Evolutionary conservation across 164 flowering plant species (phyloP).

Genomic region (Tetracentron sinense): DNA sequence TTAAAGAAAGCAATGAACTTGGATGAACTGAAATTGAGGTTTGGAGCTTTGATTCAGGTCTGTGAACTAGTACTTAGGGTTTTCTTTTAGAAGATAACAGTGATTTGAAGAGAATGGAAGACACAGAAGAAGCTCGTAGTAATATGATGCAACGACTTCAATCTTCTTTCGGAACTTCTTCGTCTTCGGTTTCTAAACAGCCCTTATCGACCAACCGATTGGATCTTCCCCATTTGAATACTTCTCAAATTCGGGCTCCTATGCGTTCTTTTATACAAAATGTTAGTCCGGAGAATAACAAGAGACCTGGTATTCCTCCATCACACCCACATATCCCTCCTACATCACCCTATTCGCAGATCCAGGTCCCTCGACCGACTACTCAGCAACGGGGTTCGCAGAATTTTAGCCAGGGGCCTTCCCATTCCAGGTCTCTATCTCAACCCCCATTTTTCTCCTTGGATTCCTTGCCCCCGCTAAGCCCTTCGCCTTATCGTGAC

Average conservation of each 20-base stretch:
- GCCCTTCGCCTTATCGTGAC: slow-evolving; percentile 69
- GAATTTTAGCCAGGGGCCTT: slow-evolving; percentile 37
- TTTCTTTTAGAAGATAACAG: no score
- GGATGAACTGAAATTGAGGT: no score
- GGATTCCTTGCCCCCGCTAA: slow-evolving; percentile 83
- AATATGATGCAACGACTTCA: slow-evolving; percentile 56
- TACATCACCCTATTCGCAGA: slow-evolving; percentile 79
- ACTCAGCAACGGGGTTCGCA: slow-evolving; percentile 42
- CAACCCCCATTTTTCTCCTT: slow-evolving; percentile 74
- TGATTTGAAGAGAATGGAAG: slow-evolving; percentile 54
- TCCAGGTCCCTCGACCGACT: slow-evolving; percentile 34
- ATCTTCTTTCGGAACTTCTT: slow-evolving; percentile 57
- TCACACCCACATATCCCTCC: slow-evolving; percentile 79
- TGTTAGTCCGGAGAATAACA: slow-evolving; percentile 42
- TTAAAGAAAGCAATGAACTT: no score
- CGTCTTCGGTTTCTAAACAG: slow-evolving; percentile 41
- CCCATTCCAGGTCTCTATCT: slow-evolving; percentile 83
- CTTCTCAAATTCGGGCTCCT: slow-evolving; percentile 43
- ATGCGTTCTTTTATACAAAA: slow-evolving; percentile 45
- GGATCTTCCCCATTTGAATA: slow-evolving; percentile 53
- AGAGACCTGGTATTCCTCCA: slow-evolving; percentile 78
- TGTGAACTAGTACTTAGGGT: background rate
- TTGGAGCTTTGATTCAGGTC: background rate
- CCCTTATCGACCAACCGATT: slow-evolving; percentile 34
- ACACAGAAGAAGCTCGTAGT: slow-evolving; percentile 40